Base-by-base conservation (phyloP, 225 moss, liverwort and hornwort species). In the Marchantia polymorpha region DNA sequence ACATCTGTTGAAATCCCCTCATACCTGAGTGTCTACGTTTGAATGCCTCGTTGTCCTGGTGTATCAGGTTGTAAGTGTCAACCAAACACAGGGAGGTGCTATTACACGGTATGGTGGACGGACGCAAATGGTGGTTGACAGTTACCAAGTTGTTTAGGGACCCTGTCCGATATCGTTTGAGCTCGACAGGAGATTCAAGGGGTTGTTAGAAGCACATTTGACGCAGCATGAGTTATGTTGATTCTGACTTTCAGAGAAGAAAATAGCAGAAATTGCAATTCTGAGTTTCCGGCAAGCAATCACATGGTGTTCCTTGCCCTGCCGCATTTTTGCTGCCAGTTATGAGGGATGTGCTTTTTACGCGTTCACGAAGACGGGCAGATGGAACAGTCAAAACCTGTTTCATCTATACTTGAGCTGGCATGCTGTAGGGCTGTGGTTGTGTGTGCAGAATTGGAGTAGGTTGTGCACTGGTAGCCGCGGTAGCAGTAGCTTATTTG, bases 51-150 rank as follows among this genome's bases (percentile, higher is more conserved):
- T 22, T 22, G 20, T 22, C 48, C 47, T 55, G 49, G 71, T 49
- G 64, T 52, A 74, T 81, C 84, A 99, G 97, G 91, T 88, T 83
- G 92, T 84, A 55, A 90, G 89, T 82, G 94, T 99, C 48, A 77
- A 80, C 78, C 91, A 89, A 85, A 89, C 89, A 71, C 89, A 93
- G 82, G 92, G 83, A 73, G 90, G 90, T 23, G 83, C 74, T 63
- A 78, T 80, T 51, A 79, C 91, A 81, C 93, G 89, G 86, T 92
- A 89, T 69, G 94, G 86, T 6, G 89, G 91, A 76, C 86, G 84
- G 83, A 99, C 92, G 39, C 93, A 94, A 88, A 81, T 94, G 90
- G 90, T 94, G 79, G 93, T 93, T 71, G 93, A 94, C 72, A 94
- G 88, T 81, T 99, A 93, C 79, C 92, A 93, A 91, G 94, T 93